Percentiles rank a stretch among this genome's conserved stretches.
These are phyloP conservation scores for Metarhizium album DNA, from an alignment of 2,329 filamentous ascomycete species.

Conservation along the genomic window DNA sequence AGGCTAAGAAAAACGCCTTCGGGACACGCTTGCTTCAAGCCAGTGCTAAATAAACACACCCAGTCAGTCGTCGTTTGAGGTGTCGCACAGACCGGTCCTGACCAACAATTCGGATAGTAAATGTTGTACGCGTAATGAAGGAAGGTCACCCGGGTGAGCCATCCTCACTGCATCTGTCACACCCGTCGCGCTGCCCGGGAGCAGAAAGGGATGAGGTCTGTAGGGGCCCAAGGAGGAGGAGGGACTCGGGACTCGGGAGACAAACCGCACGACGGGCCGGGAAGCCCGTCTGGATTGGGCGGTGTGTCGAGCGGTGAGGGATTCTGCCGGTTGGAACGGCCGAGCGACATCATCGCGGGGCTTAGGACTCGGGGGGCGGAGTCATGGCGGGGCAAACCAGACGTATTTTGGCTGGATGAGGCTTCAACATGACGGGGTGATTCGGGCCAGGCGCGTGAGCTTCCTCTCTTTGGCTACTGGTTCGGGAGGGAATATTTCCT, in stretches of 20 bases:
- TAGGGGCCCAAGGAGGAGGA: not conserved
- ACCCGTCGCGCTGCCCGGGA: not conserved
- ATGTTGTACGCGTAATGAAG: conserved; percentile 60
- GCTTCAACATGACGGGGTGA: not conserved
- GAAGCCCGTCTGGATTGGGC: conserved; percentile 2
- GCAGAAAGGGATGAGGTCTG: not conserved
- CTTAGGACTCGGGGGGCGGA: not conserved
- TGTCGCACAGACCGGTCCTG: not conserved
- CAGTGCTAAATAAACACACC: conserved; percentile 43
- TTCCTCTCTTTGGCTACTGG: not conserved
- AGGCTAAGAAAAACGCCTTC: conserved; percentile 80
- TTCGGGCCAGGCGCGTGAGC: not conserved
- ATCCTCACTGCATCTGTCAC: conserved; percentile 1
- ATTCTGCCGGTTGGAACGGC: conserved; percentile 11
- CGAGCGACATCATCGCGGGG: conserved; percentile 8
- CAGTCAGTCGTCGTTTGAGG: not conserved
- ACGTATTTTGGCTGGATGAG: not conserved
- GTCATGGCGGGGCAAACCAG: conserved; percentile 5
- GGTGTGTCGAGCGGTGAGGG: conserved; percentile 10
- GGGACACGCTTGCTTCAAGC: conserved; percentile 71
- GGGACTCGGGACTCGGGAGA: no score
- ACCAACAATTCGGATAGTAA: conserved; percentile 73
- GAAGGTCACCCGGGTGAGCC: conserved; percentile 31
- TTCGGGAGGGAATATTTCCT: no score
- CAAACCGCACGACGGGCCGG: no score